A percentile compares a stretch with the other conserved stretches of the same genome.
phyloP scores from a whole-genome alignment of 208 protist species.

The Acanthamoeba culbertsoni region DNA sequence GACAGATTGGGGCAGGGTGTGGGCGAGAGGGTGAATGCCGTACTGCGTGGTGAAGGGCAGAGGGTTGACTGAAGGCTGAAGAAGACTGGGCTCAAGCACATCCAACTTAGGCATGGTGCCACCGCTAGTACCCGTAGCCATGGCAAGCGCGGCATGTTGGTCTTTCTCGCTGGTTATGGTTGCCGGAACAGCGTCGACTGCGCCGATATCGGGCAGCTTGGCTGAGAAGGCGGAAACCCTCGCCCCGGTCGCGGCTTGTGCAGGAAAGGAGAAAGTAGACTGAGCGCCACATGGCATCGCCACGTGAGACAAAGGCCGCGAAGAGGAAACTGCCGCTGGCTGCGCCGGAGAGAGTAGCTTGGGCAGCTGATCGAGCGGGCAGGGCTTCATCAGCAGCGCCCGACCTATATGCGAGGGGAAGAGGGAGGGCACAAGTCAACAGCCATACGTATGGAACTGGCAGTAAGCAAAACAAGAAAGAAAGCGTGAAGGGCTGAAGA shows the following conservation, averaged over 20 bases:
- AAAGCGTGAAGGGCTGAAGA: background rate
- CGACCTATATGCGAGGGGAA: no score
- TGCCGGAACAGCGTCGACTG: background rate
- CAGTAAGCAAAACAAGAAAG: background rate
- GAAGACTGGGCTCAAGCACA: background rate
- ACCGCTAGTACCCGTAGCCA: background rate
- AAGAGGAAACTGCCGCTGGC: background rate
- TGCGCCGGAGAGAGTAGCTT: background rate
- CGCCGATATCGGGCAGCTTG: slow-evolving; percentile 49
- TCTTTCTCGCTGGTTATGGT: background rate
- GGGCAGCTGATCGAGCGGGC: slow-evolving; percentile 38
- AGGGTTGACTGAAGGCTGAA: background rate
- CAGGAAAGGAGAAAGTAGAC: background rate
- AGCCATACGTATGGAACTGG: background rate
- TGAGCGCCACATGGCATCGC: background rate
- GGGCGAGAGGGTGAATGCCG: slow-evolving; percentile 16
- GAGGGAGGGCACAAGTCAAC: no score
- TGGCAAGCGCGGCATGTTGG: background rate
- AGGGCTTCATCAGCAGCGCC: slow-evolving; percentile 27
- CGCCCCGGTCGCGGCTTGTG: background rate
- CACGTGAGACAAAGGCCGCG: background rate
- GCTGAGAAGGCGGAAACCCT: slow-evolving; percentile 2
- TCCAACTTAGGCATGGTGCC: background rate
- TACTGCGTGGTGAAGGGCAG: slow-evolving; percentile 26
- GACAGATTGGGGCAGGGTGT: background rate